phyloP scores from a whole-genome alignment of 768 basidiomycete species.

The Rhizopogon sp. region DNA sequence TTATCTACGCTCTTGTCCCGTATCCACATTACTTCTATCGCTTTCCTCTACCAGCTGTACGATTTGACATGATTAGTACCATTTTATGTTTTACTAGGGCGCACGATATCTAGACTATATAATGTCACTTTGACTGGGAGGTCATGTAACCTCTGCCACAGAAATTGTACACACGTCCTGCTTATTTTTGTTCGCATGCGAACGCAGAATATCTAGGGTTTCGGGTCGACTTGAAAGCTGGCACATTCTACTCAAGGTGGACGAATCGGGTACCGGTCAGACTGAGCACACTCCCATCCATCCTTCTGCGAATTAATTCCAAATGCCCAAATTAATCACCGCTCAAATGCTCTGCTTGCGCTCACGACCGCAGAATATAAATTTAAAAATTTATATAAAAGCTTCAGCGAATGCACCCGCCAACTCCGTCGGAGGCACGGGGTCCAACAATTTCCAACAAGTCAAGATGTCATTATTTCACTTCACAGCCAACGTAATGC shows the following conservation, averaged over 20 bases:
- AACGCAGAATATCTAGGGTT: constrained; percentile 13
- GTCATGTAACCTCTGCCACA: constrained; percentile 4
- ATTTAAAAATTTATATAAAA: constrained; percentile 18
- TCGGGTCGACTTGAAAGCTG: constrained; percentile 14
- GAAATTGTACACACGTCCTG: constrained; percentile 14
- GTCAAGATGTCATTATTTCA: constrained; percentile 11
- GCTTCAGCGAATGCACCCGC: constrained; percentile 8
- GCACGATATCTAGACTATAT: constrained; percentile 30
- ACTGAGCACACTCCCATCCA: constrained; percentile 14
- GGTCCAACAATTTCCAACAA: constrained; percentile 26
- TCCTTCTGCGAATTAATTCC: constrained; percentile 24
- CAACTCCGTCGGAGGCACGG: constrained; percentile 22
- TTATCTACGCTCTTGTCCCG: constrained; percentile 7
- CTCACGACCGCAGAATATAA: constrained; percentile 9
- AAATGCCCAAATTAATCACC: constrained; percentile 30
- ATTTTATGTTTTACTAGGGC: constrained; percentile 28
- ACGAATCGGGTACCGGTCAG: constrained; percentile 2
- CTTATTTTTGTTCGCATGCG: constrained; percentile 31
- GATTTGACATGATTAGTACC: constrained; percentile 30
- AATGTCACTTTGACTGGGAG: constrained; percentile 21
- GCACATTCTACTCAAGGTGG: constrained; percentile 1
- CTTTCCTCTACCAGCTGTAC: constrained; percentile 27
- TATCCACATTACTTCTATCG: constrained; percentile 1
- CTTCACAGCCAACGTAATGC: constrained; percentile 16
- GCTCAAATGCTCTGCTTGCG: constrained; percentile 16